Percentiles rank a stretch among this genome's conserved stretches.
phyloP scores from a whole-genome alignment of 1,284 basidiomycete species.

The Pyrrhoderma noxium region DNA sequence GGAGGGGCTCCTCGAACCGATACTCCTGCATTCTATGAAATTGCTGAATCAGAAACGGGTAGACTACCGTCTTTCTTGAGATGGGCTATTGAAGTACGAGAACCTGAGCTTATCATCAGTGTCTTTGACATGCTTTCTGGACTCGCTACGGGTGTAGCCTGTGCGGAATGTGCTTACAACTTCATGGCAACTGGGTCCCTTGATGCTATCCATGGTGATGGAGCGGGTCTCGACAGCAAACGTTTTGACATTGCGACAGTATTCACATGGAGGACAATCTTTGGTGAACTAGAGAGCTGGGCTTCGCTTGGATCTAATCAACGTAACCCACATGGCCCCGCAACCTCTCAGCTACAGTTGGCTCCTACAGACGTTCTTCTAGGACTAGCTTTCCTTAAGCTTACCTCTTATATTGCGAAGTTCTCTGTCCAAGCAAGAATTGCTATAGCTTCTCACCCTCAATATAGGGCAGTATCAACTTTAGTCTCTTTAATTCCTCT shows the following conservation, averaged over 20 bases:
- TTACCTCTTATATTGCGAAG: slow-evolving; percentile 75
- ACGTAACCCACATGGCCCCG: slow-evolving; percentile 24
- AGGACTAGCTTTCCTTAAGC: slow-evolving; percentile 73
- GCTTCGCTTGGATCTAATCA: slow-evolving; percentile 25
- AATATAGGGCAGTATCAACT: slow-evolving; percentile 74
- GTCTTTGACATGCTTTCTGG: slow-evolving; percentile 86
- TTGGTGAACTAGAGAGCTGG: slow-evolving; percentile 24
- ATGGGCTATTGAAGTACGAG: slow-evolving; percentile 76
- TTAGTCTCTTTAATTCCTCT: slow-evolving; percentile 75
- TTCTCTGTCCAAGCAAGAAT: slow-evolving; percentile 75
- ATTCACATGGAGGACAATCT: slow-evolving; percentile 17
- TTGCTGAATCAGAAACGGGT: slow-evolving; percentile 49
- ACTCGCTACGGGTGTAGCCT: slow-evolving; percentile 77
- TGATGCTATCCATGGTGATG: slow-evolving; percentile 53
- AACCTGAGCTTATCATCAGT: slow-evolving; percentile 66
- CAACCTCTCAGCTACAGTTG: slow-evolving; percentile 34
- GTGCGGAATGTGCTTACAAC: slow-evolving; percentile 80
- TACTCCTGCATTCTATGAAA: slow-evolving; percentile 43
- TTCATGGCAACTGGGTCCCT: slow-evolving; percentile 67
- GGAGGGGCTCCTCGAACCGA: slow-evolving; percentile 49
- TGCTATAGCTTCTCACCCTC: slow-evolving; percentile 71
- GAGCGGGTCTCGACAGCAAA: slow-evolving; percentile 25
- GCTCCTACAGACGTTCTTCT: slow-evolving; percentile 72
- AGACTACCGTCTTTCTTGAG: slow-evolving; percentile 76
- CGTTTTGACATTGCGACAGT: slow-evolving; percentile 14